phyloP scores from a whole-genome alignment of 371 early-diverging fungal genomes.

The Lichtheimia corymbifera region DNA sequence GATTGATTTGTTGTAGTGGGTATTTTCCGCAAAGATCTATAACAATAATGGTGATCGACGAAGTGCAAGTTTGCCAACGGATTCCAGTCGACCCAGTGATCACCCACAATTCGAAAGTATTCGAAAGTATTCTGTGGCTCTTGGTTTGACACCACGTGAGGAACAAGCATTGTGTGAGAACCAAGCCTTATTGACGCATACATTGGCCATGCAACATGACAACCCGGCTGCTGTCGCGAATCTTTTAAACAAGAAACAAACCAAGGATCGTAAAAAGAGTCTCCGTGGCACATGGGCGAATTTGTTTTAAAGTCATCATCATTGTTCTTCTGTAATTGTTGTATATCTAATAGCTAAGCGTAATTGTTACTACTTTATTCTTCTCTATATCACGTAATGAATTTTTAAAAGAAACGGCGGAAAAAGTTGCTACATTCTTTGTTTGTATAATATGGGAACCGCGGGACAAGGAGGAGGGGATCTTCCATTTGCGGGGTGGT shows the following conservation, averaged over 20 bases:
- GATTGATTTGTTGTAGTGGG: conserved; percentile 18
- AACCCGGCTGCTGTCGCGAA: conserved; percentile 20
- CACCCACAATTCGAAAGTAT: conserved; percentile 41
- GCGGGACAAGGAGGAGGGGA: no score
- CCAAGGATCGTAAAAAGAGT: conserved; percentile 14
- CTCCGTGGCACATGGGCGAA: background rate
- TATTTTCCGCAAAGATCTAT: conserved; percentile 27
- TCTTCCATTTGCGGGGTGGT: no score
- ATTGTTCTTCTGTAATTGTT: no score
- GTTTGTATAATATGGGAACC: no score
- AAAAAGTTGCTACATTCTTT: no score
- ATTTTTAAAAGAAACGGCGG: no score
- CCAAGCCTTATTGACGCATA: conserved; percentile 33
- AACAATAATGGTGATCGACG: conserved; percentile 9
- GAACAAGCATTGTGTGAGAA: conserved; percentile 35
- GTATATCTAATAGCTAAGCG: no score
- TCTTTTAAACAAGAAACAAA: conserved; percentile 17
- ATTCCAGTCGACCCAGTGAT: conserved; percentile 2
- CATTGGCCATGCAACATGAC: conserved; percentile 22
- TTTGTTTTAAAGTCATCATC: no score
- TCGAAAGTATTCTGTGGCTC: conserved; percentile 32
- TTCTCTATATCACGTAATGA: background rate
- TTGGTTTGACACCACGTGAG: conserved; percentile 35
- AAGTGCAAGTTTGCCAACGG: background rate
- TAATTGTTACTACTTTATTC: background rate